Base-by-base conservation (phyloP, 163 green algal genomes). In the Chlorella variabilis region DNA sequence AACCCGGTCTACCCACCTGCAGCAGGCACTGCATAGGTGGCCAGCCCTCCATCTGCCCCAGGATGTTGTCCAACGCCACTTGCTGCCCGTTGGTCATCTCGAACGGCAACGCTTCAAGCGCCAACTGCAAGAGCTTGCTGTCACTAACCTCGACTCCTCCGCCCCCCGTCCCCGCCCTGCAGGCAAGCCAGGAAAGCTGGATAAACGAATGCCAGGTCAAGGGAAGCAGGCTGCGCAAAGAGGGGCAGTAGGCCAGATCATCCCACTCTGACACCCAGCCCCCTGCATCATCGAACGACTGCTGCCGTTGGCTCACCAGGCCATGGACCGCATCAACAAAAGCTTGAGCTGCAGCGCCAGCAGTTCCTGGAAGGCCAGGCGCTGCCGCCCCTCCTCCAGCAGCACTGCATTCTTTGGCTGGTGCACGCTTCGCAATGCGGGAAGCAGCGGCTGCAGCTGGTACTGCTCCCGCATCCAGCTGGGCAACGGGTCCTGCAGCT, bases 301-400 rank as follows among this genome's bases (percentile, higher is more conserved):
- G n/a, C n/a, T n/a, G n/a, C n/a, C n/a, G n/a, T n/a, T n/a, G 3
- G 17, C 71, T 4, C 70, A 82, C 75, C 78, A 63, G 9, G 80
- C 76, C 42, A 88, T 51, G 18, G 78, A 48, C 4, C 90, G 65
- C 69, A 88, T 82, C 75, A 90, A 75, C 78, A 94, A 82, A 69
- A 94, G 77, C 5, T 87, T 87, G 41, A 97, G 78, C 87, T 96
- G 93, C 38, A 94, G 82, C 31, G 92, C 77, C 59, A 95, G 84
- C 62, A 97, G 84, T 81, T 97, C 93, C 78, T 96, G 89, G 76
- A 93, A 90, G 34, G 90, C 91, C 68, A 96, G 75, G 7, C 86
- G 71, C 65, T 67, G 77, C 31, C 85, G 78, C 1, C 69, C 83
- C 2, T 18, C 62, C 33, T 86, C 87, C 36, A 85, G 29, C 11